phyloP scores from a whole-genome alignment of 2,329 filamentous ascomycete genomes.

The Cladosporium colombiae region DNA sequence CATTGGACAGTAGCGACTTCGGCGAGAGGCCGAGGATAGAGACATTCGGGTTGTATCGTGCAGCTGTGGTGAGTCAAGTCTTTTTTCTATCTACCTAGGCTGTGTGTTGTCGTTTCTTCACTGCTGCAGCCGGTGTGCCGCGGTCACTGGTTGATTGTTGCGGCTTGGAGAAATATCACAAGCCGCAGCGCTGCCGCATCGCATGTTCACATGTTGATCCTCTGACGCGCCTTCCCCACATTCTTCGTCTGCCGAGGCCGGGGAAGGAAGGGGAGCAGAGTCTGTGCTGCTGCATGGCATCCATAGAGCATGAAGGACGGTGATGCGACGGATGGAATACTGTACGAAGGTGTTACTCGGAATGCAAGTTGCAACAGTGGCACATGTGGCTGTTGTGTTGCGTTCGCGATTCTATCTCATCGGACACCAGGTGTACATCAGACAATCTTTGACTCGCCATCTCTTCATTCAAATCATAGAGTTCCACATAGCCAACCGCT shows the following conservation, averaged over 20 bases:
- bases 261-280: background rate
- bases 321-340: background rate
- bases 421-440: background rate
- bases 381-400: background rate
- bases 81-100: background rate
- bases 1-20: background rate
- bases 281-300: background rate
- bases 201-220: slow-evolving; percentile 7
- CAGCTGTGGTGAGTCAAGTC: background rate
- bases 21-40: background rate
- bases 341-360: background rate
- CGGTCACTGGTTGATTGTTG: background rate
- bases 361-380: background rate
- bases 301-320: background rate
- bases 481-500: background rate
- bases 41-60: background rate
- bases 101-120: background rate
- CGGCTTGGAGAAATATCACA: slow-evolving; percentile 6
- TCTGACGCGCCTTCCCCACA: slow-evolving; percentile 12
- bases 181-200: background rate
- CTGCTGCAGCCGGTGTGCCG: background rate
- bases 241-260: slow-evolving; percentile 5
- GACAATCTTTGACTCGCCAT: background rate
- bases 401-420: background rate
- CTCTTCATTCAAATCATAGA: background rate